Conservation (phyloP, 441 rosid species). For the Pelargonium cotyledonis region DNA sequence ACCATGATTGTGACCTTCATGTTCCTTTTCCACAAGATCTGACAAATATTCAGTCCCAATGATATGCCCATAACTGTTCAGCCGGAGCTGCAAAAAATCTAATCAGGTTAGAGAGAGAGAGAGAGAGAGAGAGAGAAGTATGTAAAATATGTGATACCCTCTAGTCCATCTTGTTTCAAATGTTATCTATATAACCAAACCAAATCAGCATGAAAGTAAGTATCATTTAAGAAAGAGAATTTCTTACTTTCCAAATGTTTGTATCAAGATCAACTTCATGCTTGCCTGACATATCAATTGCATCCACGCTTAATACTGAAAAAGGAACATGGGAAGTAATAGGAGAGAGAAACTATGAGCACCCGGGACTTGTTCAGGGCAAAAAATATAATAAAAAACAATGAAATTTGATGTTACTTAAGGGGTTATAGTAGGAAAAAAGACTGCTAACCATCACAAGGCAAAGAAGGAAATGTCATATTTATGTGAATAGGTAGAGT, state of each 20-base stretch:
- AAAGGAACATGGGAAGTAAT: slow-evolving; percentile 12
- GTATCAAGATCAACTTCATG: slow-evolving; percentile 99
- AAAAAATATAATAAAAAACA: not conserved
- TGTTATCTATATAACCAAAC: not conserved
- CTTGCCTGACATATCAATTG: slow-evolving; percentile 99
- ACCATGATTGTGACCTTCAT: slow-evolving; percentile 68
- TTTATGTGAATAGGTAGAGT: slow-evolving; percentile 95
- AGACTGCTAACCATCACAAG: slow-evolving; percentile 80
- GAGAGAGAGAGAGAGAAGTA: slow-evolving; percentile 1
- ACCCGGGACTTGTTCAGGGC: slow-evolving; percentile 3
- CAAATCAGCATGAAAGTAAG: not conserved
- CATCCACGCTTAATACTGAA: slow-evolving; percentile 89
- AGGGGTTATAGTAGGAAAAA: slow-evolving; percentile 1
- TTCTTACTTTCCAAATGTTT: slow-evolving; percentile 86
- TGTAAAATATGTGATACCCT: not conserved
- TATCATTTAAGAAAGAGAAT: slow-evolving; percentile 5
- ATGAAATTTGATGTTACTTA: not conserved
- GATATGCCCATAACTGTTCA: slow-evolving; percentile 71
- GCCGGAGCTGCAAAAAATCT: slow-evolving; percentile 72
- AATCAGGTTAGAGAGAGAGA: slow-evolving; percentile 21
- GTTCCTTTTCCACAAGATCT: slow-evolving; percentile 90
- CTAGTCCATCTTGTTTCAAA: not conserved
- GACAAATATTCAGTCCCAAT: slow-evolving; percentile 88
- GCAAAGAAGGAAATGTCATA: slow-evolving; percentile 91
- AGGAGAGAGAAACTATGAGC: slow-evolving; percentile 5